A percentile compares a stretch with the other conserved stretches of the same genome.
These are phyloP conservation scores for Colletotrichum camelliae DNA, from an alignment of 2,329 filamentous ascomycete genomes.

Conservation along the genomic window DNA sequence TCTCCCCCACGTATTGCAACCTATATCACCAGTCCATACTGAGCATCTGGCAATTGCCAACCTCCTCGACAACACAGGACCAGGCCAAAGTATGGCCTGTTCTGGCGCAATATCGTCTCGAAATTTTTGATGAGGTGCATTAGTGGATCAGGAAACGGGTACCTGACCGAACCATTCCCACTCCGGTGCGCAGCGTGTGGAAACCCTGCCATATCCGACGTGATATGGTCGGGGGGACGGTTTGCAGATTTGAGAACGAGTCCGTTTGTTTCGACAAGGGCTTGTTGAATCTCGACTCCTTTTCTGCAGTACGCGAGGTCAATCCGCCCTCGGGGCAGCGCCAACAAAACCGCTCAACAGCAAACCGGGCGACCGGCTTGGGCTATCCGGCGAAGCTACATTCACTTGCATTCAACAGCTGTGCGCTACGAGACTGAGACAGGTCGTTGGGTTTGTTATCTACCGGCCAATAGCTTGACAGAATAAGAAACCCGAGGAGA, in stretches of 20 bases:
- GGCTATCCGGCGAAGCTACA: neutral
- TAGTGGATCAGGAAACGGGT: conserved; percentile 22
- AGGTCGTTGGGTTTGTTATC: neutral
- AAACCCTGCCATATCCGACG: conserved; percentile 15
- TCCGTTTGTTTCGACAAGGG: conserved; percentile 9
- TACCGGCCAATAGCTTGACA: neutral
- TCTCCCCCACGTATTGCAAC: neutral
- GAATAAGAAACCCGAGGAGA: neutral
- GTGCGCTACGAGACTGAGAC: neutral
- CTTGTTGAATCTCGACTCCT: conserved; percentile 2
- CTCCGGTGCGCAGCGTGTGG: conserved; percentile 14
- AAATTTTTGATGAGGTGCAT: conserved; percentile 22
- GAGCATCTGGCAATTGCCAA: neutral
- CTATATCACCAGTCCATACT: neutral
- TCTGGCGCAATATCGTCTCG: conserved; percentile 14
- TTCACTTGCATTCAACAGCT: neutral
- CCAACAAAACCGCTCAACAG: neutral
- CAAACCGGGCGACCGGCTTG: neutral
- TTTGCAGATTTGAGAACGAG: conserved; percentile 4
- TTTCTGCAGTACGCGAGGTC: conserved; percentile 3
- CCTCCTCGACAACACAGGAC: neutral
- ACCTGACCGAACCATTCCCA: conserved; percentile 17
- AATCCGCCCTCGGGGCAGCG: neutral
- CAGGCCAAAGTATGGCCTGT: conserved; percentile 3
- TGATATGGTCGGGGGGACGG: conserved; percentile 15